Evolutionary conservation across 1,139 yeast genomes (phyloP).

Genomic region (Candida gigantensis): DNA sequence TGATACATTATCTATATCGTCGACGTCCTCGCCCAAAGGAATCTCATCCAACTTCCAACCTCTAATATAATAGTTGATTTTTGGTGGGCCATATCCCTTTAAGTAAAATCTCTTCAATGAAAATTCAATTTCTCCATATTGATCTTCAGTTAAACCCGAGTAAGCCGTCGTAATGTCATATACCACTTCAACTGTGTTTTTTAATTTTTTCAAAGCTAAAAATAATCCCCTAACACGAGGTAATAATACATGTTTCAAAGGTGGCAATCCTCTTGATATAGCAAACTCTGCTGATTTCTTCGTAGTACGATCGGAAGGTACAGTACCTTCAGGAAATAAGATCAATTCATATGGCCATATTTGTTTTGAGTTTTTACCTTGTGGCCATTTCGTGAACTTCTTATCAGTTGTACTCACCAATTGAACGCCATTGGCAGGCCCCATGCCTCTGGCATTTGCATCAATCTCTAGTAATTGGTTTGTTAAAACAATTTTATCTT

Average conservation of each 20-base stretch:
- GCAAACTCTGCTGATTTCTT: conserved; percentile 60
- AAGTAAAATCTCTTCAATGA: conserved; percentile 66
- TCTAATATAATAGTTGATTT: conserved; percentile 64
- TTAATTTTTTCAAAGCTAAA: conserved; percentile 60
- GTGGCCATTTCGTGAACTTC: conserved; percentile 36
- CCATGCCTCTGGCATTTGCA: conserved; percentile 52
- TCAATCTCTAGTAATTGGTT: conserved; percentile 57
- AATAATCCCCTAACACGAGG: conserved; percentile 85
- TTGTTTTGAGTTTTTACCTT: conserved; percentile 29
- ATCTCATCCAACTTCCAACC: conserved; percentile 60
- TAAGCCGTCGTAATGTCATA: conserved; percentile 88
- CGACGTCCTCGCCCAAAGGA: conserved; percentile 55
- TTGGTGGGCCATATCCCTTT: conserved; percentile 69
- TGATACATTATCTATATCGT: conserved; percentile 47
- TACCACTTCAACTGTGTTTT: conserved; percentile 61
- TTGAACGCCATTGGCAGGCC: conserved; percentile 51
- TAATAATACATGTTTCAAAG: conserved; percentile 63
- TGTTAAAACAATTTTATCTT: conserved; percentile 63
- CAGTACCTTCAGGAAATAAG: conserved; percentile 95
- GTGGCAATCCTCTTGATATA: conserved; percentile 45
- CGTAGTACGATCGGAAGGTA: conserved; percentile 67
- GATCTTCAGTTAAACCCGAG: conserved; percentile 60
- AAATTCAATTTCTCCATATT: conserved; percentile 77
- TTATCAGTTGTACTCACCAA: conserved; percentile 30
- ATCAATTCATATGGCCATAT: conserved; percentile 57